Evolutionary conservation across 306 rosid genomes (phyloP), one percentile per base, ranked within the genome.

Genomic region (Argentina anserina): DNA sequence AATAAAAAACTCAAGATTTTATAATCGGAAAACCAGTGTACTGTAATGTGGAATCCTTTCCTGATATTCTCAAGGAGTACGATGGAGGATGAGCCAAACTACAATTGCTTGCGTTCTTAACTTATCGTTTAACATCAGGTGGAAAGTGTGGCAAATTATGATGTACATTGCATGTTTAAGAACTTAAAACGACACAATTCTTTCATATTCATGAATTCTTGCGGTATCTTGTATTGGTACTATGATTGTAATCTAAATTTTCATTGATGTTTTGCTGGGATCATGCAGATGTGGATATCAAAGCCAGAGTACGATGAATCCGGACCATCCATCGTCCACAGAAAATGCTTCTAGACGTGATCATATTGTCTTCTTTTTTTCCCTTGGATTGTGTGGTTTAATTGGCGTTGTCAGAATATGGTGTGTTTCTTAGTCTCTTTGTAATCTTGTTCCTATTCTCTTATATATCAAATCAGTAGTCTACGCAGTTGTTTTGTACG

Each of bases 241-340:
- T 56, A 58, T 3, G 33, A 12, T 58, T 58, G 9, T 41, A n/a
- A 26, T 29, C 7, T 72, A 13, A 42, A 28, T 17, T 58, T 41
- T 8, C 37, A 11, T 29, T 42, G 7, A 28, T 31, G 73, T 65
- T 56, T 66, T 28, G 10, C 66, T 28, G 5, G 7, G 39, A 28
- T n/a, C n/a, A n/a, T 65, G 78, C 78, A 81, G 82, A 82, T 82
- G 86, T 82, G 86, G 86, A 82, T 82, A 37, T 78, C 84, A 10
- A 82, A 78, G 81, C 41, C 81, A 3, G 85, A 81, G 74, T 81
- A 81, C 3, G 85, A 81, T 7, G 85, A 81, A 68, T 80, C 84
- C 0, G 84, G 84, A 2, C 84, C 84, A 21, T 75, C 86, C 64
- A 78, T 82, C 34, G 86, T 82, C 39, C 86, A 82, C 78, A 82